Conservation (phyloP, 2,329 filamentous ascomycete species). For the Decorospora gaudefroyi region DNA sequence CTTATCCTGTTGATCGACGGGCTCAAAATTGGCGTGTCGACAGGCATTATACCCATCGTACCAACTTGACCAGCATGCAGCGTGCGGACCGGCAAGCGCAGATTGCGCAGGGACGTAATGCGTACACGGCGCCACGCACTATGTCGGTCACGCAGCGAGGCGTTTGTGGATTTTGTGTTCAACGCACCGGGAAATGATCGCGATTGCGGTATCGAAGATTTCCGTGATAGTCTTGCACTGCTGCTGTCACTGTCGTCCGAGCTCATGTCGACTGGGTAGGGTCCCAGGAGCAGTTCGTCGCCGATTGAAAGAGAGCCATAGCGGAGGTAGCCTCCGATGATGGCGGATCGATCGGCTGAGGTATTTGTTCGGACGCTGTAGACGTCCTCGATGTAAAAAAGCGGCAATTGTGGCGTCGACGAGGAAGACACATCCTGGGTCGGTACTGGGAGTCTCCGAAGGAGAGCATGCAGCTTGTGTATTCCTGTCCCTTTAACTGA, state of each 20-base stretch:
- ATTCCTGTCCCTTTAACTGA: constrained; percentile 84
- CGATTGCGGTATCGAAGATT: constrained; percentile 47
- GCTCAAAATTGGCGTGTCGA: constrained; percentile 33
- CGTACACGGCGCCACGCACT: constrained; percentile 75
- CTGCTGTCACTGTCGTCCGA: constrained; percentile 47
- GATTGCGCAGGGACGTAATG: constrained; percentile 83
- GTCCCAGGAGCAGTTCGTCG: constrained; percentile 77
- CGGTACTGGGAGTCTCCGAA: constrained; percentile 71
- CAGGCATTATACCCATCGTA: constrained; percentile 74
- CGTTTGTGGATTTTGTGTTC: constrained; percentile 28
- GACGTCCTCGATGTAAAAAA: constrained; percentile 91
- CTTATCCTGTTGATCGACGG: constrained; percentile 52
- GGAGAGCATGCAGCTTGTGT: constrained; percentile 76
- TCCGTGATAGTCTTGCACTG: constrained; percentile 30
- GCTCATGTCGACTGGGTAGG: constrained; percentile 54
- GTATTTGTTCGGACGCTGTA: constrained; percentile 65
- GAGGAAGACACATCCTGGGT: constrained; percentile 50
- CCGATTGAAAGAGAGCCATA: constrained; percentile 78
- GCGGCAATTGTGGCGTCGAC: constrained; percentile 53
- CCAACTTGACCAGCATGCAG: constrained; percentile 83
- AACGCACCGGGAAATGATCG: constrained; percentile 56
- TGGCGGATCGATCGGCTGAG: constrained; percentile 48
- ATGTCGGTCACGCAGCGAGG: constrained; percentile 22
- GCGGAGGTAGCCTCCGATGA: constrained; percentile 84
- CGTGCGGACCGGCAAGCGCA: constrained; percentile 78